phyloP scores from a whole-genome alignment of 2,329 filamentous ascomycete genomes.

The Venturia pyrina region DNA sequence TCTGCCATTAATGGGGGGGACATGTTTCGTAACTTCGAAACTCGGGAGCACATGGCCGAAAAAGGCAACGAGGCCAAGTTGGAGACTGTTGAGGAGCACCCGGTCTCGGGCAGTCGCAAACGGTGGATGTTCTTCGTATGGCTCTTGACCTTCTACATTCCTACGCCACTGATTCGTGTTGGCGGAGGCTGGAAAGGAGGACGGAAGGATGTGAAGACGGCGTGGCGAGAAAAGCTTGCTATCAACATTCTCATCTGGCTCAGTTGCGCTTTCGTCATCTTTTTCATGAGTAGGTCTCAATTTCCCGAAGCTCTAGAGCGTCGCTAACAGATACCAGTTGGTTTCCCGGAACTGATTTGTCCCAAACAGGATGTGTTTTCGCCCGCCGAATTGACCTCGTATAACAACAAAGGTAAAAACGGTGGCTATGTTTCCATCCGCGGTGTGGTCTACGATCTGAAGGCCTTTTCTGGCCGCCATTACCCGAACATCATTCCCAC shows the following conservation, averaged over 20 bases:
- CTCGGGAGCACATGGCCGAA: slow-evolving; percentile 86
- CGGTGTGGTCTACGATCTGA: slow-evolving; percentile 79
- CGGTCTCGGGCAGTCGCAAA: slow-evolving; percentile 69
- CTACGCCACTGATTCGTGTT: slow-evolving; percentile 68
- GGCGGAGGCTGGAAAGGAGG: slow-evolving; percentile 63
- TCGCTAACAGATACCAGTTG: slow-evolving; percentile 35
- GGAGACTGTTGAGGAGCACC: slow-evolving; percentile 79
- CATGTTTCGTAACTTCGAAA: slow-evolving; percentile 97
- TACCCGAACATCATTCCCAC: slow-evolving; percentile 59
- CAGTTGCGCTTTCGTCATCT: slow-evolving; percentile 64
- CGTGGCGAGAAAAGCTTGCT: slow-evolving; percentile 94
- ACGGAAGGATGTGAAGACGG: slow-evolving; percentile 82
- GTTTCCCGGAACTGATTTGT: slow-evolving; percentile 81
- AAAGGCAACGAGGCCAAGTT: slow-evolving; percentile 86
- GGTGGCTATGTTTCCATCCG: slow-evolving; percentile 70
- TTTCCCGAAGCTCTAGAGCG: background rate
- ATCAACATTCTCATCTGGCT: slow-evolving; percentile 98
- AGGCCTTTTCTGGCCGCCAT: slow-evolving; percentile 61
- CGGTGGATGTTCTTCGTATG: slow-evolving; percentile 84
- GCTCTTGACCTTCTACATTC: slow-evolving; percentile 74
- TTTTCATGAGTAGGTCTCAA: slow-evolving; percentile 56
- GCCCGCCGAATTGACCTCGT: slow-evolving; percentile 59
- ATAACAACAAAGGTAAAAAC: slow-evolving; percentile 59
- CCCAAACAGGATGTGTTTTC: slow-evolving; percentile 86
- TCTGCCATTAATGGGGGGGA: slow-evolving; percentile 89